phyloP scores from a whole-genome alignment of 108 stramenopile genomes.

The Skeletonema menzelii region DNA sequence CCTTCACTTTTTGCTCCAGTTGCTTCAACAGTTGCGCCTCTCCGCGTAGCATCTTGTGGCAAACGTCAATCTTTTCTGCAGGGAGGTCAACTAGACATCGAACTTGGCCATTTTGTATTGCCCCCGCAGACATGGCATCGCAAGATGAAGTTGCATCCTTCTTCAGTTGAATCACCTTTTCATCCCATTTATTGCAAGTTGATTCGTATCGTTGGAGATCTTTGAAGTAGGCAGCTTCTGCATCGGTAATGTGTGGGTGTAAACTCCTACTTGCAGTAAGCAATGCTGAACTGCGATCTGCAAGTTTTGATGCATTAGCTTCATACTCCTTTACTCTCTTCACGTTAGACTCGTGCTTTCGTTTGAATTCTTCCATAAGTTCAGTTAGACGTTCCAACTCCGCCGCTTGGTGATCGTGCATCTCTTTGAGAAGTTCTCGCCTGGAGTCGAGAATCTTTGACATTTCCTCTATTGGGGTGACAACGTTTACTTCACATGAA shows the following conservation, averaged over 20 bases:
- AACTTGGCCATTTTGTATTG: constrained; percentile 34
- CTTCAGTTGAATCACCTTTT: constrained; percentile 29
- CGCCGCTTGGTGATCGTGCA: constrained; percentile 49
- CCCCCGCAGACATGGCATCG: constrained; percentile 35
- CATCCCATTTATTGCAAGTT: constrained; percentile 55
- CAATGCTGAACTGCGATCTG: constrained; percentile 62
- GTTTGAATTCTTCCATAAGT: constrained; percentile 40
- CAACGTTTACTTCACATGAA: constrained; percentile 64
- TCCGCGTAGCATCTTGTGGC: constrained; percentile 26
- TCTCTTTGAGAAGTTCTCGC: constrained; percentile 39
- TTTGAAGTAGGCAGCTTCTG: constrained; percentile 72
- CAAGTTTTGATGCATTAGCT: constrained; percentile 50
- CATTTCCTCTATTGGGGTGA: constrained; percentile 71
- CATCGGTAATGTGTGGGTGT: constrained; percentile 69
- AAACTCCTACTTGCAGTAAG: constrained; percentile 63
- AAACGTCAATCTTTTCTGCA: constrained; percentile 30
- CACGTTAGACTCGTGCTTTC: constrained; percentile 29
- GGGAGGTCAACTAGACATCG: constrained; percentile 31
- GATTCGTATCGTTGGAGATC: constrained; percentile 55
- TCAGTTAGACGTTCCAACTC: constrained; percentile 52
- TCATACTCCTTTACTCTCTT: constrained; percentile 45
- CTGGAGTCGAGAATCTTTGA: constrained; percentile 49
- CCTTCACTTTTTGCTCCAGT: constrained; percentile 27
- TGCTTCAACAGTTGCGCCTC: constrained; percentile 32
- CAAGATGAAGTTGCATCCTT: constrained; percentile 28